Conservation (phyloP, 2,329 filamentous ascomycete species). For the Diaporthe capsici region DNA sequence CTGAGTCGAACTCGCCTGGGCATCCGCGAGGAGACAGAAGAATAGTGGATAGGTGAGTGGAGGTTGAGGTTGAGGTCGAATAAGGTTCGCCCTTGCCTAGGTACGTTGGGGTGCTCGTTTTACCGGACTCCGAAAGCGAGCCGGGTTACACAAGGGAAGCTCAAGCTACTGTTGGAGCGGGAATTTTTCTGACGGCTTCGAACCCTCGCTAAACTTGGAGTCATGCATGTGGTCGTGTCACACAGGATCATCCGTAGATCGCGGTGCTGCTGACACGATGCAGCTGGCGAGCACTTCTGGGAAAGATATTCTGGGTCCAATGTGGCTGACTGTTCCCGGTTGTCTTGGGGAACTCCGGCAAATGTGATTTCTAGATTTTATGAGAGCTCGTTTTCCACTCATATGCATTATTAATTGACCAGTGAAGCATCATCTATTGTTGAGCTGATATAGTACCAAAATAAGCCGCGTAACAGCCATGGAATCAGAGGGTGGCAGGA, state of each 20-base stretch:
- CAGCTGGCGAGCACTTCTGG: not conserved
- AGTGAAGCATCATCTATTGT: not conserved
- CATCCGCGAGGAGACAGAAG: not conserved
- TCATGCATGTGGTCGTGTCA: not conserved
- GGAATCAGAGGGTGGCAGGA: too few relatives aligned
- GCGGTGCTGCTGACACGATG: not conserved
- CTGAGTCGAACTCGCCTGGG: not conserved
- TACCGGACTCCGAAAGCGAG: slow-evolving; percentile 24
- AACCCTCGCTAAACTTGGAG: not conserved
- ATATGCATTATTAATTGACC: not conserved
- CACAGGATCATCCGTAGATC: not conserved
- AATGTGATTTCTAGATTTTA: not conserved
- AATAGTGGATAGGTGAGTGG: not conserved
- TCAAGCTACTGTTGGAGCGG: not conserved
- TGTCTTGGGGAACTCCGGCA: slow-evolving; percentile 8
- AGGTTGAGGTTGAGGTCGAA: slow-evolving; percentile 10
- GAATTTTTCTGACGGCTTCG: not conserved
- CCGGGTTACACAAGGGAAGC: not conserved
- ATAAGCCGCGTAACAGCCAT: too few relatives aligned
- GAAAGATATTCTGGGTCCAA: not conserved
- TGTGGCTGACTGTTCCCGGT: not conserved
- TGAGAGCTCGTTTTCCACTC: not conserved
- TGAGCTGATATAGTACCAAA: not conserved
- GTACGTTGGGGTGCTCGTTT: not conserved
- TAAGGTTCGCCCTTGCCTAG: slow-evolving; percentile 3